Percentiles rank a stretch among this genome's conserved stretches.
Evolutionary conservation across 352 stramenopile species (phyloP).

Genomic region (Thalassiosira exigua): DNA sequence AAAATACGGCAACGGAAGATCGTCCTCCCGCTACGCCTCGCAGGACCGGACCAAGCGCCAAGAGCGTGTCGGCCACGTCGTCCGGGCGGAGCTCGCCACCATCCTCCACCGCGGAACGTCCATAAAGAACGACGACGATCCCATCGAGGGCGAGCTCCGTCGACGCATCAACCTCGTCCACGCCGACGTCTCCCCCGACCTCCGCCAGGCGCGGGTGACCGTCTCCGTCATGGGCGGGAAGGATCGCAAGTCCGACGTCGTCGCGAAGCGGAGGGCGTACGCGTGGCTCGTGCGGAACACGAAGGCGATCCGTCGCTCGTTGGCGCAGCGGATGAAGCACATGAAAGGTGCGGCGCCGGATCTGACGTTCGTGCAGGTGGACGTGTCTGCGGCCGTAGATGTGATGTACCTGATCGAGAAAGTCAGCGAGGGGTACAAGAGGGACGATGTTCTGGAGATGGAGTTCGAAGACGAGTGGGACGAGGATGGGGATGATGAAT

Average conservation of each 20-base stretch:
- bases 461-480: constrained; percentile 32
- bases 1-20: constrained; percentile 54
- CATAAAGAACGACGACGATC: constrained; percentile 72
- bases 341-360: constrained; percentile 84
- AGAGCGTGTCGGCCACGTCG: constrained; percentile 83
- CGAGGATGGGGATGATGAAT: constrained; percentile 43
- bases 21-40: constrained; percentile 48
- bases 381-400: constrained; percentile 86
- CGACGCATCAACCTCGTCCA: constrained; percentile 84
- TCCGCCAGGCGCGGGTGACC: constrained; percentile 82
- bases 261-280: constrained; percentile 86
- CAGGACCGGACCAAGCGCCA: constrained; percentile 82
- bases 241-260: constrained; percentile 38
- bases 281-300: constrained; percentile 85
- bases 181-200: constrained; percentile 85
- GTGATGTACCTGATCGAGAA: constrained; percentile 89
- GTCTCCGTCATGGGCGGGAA: constrained; percentile 68
- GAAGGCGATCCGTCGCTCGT: constrained; percentile 77
- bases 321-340: constrained; percentile 83
- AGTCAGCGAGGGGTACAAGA: constrained; percentile 74
- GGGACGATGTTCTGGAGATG: constrained; percentile 61
- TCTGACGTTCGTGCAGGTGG: constrained; percentile 86
- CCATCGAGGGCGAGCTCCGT: constrained; percentile 78
- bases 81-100: constrained; percentile 77
- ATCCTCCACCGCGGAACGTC: constrained; percentile 78